Evolutionary conservation across 768 basidiomycete genomes (phyloP).

Genomic region (Hygrophorus pudorinus): DNA sequence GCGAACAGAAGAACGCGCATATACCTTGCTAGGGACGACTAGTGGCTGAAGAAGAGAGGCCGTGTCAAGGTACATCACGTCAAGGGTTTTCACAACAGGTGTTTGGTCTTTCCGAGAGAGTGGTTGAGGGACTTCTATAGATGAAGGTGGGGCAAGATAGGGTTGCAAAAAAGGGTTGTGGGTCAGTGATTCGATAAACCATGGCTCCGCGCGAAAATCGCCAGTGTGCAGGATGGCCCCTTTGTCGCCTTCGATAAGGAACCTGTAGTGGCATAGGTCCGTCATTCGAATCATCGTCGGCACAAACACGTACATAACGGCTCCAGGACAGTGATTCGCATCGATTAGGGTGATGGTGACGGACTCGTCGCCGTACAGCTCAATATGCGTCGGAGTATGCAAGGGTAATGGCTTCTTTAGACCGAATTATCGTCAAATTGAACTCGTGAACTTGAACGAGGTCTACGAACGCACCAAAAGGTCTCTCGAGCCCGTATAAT

Average conservation of each 20-base stretch:
- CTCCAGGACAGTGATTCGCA: conserved; percentile 93
- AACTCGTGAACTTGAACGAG: neutral
- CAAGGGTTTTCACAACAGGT: conserved; percentile 35
- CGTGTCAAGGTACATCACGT: conserved; percentile 81
- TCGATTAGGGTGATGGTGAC: conserved; percentile 77
- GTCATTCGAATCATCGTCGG: neutral
- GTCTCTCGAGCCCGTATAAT: conserved; percentile 51
- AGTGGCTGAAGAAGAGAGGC: conserved; percentile 46
- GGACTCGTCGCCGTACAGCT: conserved; percentile 42
- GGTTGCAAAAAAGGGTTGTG: conserved; percentile 65
- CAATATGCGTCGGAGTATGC: conserved; percentile 52
- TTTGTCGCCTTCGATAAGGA: conserved; percentile 61
- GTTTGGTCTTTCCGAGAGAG: neutral
- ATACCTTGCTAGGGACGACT: conserved; percentile 53
- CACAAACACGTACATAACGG: conserved; percentile 61
- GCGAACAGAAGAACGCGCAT: neutral
- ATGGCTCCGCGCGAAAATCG: conserved; percentile 83
- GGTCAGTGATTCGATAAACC: conserved; percentile 58
- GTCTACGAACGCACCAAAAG: conserved; percentile 40
- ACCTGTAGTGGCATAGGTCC: conserved; percentile 38
- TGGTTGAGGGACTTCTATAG: neutral
- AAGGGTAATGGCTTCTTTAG: conserved; percentile 47
- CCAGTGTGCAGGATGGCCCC: conserved; percentile 85
- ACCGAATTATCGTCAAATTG: neutral
- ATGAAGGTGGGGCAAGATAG: conserved; percentile 39